Conservation (phyloP, 148 eudicot species). For the Dianthus caryophyllus region DNA sequence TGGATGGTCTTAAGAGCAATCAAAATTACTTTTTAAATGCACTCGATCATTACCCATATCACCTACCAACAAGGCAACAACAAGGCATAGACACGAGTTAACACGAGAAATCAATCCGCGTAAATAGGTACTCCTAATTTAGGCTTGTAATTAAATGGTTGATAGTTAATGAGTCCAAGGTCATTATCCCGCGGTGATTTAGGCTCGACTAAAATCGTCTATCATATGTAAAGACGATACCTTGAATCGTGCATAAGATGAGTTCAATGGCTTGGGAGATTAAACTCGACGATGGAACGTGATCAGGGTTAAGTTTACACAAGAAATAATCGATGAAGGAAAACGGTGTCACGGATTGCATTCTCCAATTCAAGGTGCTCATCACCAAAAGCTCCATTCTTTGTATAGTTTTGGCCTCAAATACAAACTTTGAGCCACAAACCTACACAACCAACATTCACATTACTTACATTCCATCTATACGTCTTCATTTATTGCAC, state of each 20-base stretch:
- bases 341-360: slow-evolving; percentile 76
- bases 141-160: too few species aligned
- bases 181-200: background rate
- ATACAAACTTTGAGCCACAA: slow-evolving; percentile 46
- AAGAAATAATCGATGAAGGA: slow-evolving; percentile 63
- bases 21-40: too few species aligned
- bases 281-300: slow-evolving; percentile 36
- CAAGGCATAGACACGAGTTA: too few species aligned
- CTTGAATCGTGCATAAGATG: slow-evolving; percentile 49
- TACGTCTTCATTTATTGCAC: too few species aligned
- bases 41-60: too few species aligned
- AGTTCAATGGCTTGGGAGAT: slow-evolving; percentile 45
- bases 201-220: background rate
- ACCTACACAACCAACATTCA: slow-evolving; percentile 32
- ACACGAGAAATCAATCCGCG: too few species aligned
- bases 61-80: too few species aligned
- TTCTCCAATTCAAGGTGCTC: slow-evolving; percentile 80
- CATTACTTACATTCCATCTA: background rate
- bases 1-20: too few species aligned
- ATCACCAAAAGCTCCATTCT: slow-evolving; percentile 76
- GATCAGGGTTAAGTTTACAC: slow-evolving; percentile 43
- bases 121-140: too few species aligned
- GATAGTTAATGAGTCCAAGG: too few species aligned
- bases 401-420: slow-evolving; percentile 62
- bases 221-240: slow-evolving; percentile 23